Evolutionary conservation across 2,329 filamentous ascomycete species (phyloP).

Genomic region (Alternaria triticina): DNA sequence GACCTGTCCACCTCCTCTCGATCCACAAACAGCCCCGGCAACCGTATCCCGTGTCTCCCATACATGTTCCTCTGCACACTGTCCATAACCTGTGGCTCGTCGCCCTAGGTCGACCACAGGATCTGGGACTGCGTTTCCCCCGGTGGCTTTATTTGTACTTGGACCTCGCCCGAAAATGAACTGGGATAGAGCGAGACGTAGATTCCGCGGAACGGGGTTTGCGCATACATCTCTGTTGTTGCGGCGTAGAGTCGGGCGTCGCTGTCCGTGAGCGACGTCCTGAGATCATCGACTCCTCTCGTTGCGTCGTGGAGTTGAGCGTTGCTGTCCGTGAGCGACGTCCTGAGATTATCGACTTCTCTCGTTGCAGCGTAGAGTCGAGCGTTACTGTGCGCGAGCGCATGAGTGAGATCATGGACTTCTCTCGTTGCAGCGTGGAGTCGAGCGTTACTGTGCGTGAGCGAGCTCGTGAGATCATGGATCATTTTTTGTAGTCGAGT

Average conservation of each 20-base stretch:
- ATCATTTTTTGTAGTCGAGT: not conserved
- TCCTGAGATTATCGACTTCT: not conserved
- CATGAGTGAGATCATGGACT: not conserved
- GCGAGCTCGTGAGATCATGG: not conserved
- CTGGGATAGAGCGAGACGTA: not conserved
- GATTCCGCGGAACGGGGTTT: not conserved
- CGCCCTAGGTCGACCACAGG: not conserved
- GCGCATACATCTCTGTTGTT: not conserved
- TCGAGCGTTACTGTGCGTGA: no score
- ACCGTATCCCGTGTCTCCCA: not conserved
- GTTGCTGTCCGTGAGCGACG: not conserved
- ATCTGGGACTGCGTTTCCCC: not conserved
- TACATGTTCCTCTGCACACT: no score
- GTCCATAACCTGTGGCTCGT: no score
- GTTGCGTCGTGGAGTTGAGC: not conserved
- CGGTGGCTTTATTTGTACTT: not conserved
- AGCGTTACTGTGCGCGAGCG: not conserved
- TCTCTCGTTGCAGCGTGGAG: not conserved
- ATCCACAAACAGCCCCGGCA: not conserved
- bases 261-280: not conserved
- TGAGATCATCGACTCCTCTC: not conserved
- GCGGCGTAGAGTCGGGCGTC: not conserved
- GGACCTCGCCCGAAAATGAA: not conserved
- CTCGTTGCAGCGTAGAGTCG: not conserved
- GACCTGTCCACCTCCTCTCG: not conserved